Conservation (phyloP, 2,329 filamentous ascomycete species). For the Fusarium subglutinans region DNA sequence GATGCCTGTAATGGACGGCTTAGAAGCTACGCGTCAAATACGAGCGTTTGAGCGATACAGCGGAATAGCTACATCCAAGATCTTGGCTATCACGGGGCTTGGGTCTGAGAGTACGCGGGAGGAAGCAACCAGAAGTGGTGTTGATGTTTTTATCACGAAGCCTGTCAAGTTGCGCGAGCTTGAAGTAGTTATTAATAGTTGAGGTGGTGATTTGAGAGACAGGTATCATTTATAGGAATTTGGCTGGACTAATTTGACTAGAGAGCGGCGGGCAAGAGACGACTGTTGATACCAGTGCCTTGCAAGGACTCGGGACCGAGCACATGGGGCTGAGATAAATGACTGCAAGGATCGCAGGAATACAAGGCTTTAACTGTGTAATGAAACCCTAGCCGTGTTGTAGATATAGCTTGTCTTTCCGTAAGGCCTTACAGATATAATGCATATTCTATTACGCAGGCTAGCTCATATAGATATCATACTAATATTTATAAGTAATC, state of each 20-base stretch:
- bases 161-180: background rate
- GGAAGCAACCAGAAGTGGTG: background rate
- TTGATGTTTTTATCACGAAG: conserved; percentile 1
- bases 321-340: background rate
- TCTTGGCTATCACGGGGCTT: background rate
- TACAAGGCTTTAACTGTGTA: background rate
- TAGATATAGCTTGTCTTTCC: too few relatives aligned
- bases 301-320: background rate
- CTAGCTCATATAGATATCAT: too few relatives aligned
- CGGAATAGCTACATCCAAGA: background rate
- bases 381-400: background rate
- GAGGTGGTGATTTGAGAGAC: background rate
- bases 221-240: background rate
- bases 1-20: background rate
- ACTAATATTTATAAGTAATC: background rate
- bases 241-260: background rate
- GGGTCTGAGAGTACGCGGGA: background rate
- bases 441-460: too few relatives aligned
- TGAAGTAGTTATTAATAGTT: background rate
- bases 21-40: conserved; percentile 6
- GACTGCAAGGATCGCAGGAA: background rate
- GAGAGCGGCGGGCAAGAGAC: background rate
- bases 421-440: background rate
- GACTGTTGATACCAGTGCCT: rapidly evolving
- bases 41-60: background rate